Evolutionary conservation across 148 eudicot genomes (phyloP).

Genomic region (Talinum fruticosum): DNA sequence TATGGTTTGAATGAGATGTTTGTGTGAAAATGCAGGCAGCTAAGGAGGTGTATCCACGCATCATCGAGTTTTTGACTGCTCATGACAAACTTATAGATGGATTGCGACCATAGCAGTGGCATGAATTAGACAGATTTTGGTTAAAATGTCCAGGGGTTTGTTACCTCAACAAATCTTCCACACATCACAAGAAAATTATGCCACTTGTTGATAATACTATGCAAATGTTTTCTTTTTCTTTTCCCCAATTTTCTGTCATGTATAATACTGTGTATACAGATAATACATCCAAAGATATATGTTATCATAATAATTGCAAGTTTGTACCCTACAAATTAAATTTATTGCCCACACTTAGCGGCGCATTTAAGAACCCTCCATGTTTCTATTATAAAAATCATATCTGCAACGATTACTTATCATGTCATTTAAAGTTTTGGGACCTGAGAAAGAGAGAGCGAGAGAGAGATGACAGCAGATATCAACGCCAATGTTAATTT

Average conservation of each 20-base stretch:
- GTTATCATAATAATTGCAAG: background rate
- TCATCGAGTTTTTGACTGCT: conserved; percentile 39
- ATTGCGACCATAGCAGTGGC: background rate
- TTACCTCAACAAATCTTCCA: background rate
- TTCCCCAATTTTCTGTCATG: background rate
- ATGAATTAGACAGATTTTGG: background rate
- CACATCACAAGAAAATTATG: background rate
- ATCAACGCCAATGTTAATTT: too few relatives aligned
- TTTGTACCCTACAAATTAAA: background rate
- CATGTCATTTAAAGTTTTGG: background rate
- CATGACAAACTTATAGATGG: conserved; percentile 32
- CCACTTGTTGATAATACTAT: background rate
- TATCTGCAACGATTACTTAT: background rate
- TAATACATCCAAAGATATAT: background rate
- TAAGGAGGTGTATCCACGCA: conserved; percentile 50
- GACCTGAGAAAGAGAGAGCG: too few relatives aligned
- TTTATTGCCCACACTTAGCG: background rate
- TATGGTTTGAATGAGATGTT: background rate
- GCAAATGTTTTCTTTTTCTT: background rate
- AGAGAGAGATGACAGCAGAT: too few relatives aligned
- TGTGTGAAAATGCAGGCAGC: conserved; percentile 47
- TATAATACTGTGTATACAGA: background rate
- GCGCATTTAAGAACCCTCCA: too few relatives aligned
- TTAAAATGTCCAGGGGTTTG: too few relatives aligned
- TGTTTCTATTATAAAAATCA: background rate